Evolutionary conservation across 208 protist species (phyloP), one percentile per base, ranked within the genome.

Genomic region (Crithidia bombi): DNA sequence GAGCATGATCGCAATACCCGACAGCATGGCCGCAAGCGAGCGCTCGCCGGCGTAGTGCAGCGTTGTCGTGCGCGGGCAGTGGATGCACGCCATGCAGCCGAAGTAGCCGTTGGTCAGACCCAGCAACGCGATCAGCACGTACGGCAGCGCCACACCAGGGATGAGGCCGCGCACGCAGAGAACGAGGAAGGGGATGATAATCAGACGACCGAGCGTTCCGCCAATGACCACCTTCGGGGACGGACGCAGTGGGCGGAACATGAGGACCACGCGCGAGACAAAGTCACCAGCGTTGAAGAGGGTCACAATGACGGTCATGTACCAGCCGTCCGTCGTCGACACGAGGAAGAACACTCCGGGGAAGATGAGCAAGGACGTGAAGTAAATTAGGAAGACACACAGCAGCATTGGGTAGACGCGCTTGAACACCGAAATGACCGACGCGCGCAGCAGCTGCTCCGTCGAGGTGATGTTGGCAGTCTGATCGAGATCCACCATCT

Each of bases 61-160:
- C 21, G 73, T 74, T 14, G 81, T 69, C 6, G 73, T 82, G 35
- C 73, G 65, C 17, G 88, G 73, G 51, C 78, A 81, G 65, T 87
- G 73, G 61, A 96, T 89, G 78, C 85, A 82, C 9, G 80, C 54
- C 81, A 93, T 85, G 32, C 75, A 75, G 26, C 81, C 86, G 59
- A 86, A 85, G 77, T 89, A 96, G 33, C 92, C 92, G 70, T 90
- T 94, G n/a, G 86, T 84, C 30, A 94, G 41, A 38, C 83, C 77
- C 26, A 83, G 47, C 32, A 89, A 23, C 23, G 79, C 26, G 28
- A 79, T 83, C 38, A 93, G 64, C 32, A 93, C 62, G 68, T 85
- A 87, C n/a, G 87, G 80, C 30, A 90, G 19, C 23, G 67, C 62
- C 19, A 63, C 41, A 26, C 81, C 77, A 25, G 39, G 26, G 56